Percentiles rank a stretch among this genome's conserved stretches.
These are phyloP conservation scores for Sungouiozyma ichnusensis DNA, from an alignment of 805 yeast species.

Conservation along the genomic window DNA sequence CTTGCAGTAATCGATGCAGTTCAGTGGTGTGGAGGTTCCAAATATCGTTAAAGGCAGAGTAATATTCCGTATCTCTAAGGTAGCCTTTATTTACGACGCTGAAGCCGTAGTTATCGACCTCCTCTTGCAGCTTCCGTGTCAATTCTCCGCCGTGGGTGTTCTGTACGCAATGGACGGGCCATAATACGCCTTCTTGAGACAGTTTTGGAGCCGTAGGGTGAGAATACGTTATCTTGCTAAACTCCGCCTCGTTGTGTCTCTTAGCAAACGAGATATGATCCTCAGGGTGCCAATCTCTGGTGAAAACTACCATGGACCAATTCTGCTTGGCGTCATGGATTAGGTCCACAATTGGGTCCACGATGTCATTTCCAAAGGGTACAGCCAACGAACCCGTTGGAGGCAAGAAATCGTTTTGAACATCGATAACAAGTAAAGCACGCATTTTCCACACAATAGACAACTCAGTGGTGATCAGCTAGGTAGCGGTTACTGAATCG, in stretches of 20 bases:
- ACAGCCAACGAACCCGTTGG: conserved; percentile 73
- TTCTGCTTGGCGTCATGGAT: conserved; percentile 30
- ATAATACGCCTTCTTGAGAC: conserved; percentile 39
- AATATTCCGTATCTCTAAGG: conserved; percentile 65
- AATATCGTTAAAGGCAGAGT: conserved; percentile 75
- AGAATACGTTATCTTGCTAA: conserved; percentile 35
- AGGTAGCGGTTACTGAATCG: not conserved
- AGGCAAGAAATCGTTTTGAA: conserved; percentile 82
- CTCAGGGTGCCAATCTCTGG: conserved; percentile 84
- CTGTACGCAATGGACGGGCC: conserved; percentile 93
- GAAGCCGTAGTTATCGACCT: conserved; percentile 27
- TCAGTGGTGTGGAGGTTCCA: conserved; percentile 69
- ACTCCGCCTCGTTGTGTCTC: conserved; percentile 45
- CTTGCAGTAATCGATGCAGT: conserved; percentile 38
- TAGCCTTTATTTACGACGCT: conserved; percentile 61
- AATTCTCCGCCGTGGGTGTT: conserved; percentile 55
- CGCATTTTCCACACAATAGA: too few species aligned
- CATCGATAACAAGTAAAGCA: conserved; percentile 68
- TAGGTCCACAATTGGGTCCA: conserved; percentile 42
- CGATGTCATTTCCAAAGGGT: conserved; percentile 45
- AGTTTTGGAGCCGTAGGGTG: conserved; percentile 37
- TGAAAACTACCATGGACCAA: conserved; percentile 60
- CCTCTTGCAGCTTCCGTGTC: conserved; percentile 25
- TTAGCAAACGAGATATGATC: conserved; percentile 78
- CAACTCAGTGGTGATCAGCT: not conserved